Evolutionary conservation across 331 rosid genomes (phyloP).

Genomic region (Quercus tomentella): DNA sequence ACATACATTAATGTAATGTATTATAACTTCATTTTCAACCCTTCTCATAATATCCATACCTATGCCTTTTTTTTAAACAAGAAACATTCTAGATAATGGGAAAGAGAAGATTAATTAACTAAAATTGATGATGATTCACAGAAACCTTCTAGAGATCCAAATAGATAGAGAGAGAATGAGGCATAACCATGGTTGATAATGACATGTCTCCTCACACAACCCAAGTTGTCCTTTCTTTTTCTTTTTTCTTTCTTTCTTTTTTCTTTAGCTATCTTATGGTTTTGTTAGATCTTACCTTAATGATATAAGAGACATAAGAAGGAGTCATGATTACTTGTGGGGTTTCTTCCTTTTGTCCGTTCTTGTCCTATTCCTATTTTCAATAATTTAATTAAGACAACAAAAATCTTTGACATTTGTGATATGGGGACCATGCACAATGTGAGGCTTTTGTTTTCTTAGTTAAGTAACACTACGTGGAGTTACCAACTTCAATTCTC

Average conservation of each 20-base stretch:
- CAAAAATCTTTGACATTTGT: constrained; percentile 8
- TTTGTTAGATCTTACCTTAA: background rate
- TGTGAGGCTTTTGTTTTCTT: no score
- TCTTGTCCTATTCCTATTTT: constrained; percentile 24
- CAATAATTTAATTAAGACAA: constrained; percentile 10
- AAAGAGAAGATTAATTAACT: constrained; percentile 6
- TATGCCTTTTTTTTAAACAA: constrained; percentile 19
- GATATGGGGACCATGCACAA: background rate
- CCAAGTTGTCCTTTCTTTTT: constrained; percentile 25
- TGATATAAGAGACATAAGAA: constrained; percentile 1
- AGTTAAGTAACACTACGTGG: no score
- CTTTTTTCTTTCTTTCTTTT: constrained; percentile 5
- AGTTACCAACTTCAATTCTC: no score
- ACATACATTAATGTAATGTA: constrained; percentile 38
- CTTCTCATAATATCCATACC: constrained; percentile 22
- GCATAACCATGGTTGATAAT: constrained; percentile 28
- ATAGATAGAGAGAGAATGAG: background rate
- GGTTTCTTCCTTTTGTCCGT: constrained; percentile 39
- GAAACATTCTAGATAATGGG: constrained; percentile 32
- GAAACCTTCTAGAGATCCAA: background rate
- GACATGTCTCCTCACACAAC: constrained; percentile 45
- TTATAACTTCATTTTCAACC: background rate
- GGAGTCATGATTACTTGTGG: constrained; percentile 30
- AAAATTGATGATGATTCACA: constrained; percentile 12
- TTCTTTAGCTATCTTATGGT: background rate